Evolutionary conservation across 768 basidiomycete genomes (phyloP).

Genomic region (Cystobasidiopsis lactophilus): DNA sequence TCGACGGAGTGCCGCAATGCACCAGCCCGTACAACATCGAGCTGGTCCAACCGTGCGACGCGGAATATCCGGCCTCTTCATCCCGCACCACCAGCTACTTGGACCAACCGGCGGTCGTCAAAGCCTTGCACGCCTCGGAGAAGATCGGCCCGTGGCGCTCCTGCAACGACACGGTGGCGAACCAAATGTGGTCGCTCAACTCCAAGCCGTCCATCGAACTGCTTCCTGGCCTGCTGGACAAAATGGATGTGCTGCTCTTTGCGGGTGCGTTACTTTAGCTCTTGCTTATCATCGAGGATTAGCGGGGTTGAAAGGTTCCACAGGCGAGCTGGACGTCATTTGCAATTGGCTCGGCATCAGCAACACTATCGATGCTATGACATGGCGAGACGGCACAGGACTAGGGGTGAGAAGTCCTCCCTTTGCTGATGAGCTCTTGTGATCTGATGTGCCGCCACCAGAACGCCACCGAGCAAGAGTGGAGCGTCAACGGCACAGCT

Average conservation of each 20-base stretch:
- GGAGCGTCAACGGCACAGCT: slow-evolving; percentile 41
- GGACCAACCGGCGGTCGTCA: slow-evolving; percentile 45
- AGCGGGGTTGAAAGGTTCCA: no score
- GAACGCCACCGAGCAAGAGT: slow-evolving; percentile 24
- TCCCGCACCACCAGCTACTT: slow-evolving; percentile 51
- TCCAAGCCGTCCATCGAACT: slow-evolving; percentile 52
- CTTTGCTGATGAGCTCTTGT: neutral
- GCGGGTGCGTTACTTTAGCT: no score
- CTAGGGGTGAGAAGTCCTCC: slow-evolving; percentile 1
- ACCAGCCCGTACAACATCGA: slow-evolving; percentile 88
- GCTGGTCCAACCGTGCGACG: slow-evolving; percentile 66
- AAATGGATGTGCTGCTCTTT: slow-evolving; percentile 55
- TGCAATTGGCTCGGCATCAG: slow-evolving; percentile 76
- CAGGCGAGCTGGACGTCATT: slow-evolving; percentile 89
- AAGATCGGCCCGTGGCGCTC: slow-evolving; percentile 70
- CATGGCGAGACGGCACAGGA: slow-evolving; percentile 2
- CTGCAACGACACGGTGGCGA: slow-evolving; percentile 37
- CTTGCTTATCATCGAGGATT: no score
- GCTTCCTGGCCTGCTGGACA: slow-evolving; percentile 53
- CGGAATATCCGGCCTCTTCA: slow-evolving; percentile 91
- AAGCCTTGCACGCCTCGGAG: slow-evolving; percentile 54
- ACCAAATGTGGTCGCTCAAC: slow-evolving; percentile 31
- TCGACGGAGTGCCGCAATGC: slow-evolving; percentile 49
- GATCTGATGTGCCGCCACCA: slow-evolving; percentile 5
- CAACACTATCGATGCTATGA: slow-evolving; percentile 45